Evolutionary conservation across 2,329 filamentous ascomycete species (phyloP), one percentile per base, ranked within the genome.

Genomic region (Diaporthe sp.): DNA sequence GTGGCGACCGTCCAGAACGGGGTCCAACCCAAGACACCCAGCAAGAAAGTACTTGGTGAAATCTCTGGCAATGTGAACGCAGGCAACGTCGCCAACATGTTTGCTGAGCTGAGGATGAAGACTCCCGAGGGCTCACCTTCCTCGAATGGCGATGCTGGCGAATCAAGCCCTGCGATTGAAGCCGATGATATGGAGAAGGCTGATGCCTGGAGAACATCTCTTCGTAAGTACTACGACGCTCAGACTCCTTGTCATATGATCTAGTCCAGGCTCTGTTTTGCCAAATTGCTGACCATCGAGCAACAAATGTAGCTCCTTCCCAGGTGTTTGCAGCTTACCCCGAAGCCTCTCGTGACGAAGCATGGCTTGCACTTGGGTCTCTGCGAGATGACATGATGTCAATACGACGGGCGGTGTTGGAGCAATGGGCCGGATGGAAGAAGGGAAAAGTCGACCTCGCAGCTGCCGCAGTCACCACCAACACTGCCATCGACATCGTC

Each of bases 291-390:
- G 10, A 72, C 7, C 22, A 4, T 7, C 15, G 10, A 25, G 2
- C 12, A 2, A n/a, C 4, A 2, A 42, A 51, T 28, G 28, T 22
- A 63, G 71, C 44, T 53, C n/a, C 34, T 20, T 28, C 57, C 5
- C 71, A 72, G 34, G 71, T 72, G 10, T 63, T 72, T 63, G 57
- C 57, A 22, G 71, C 71, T 9, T 63, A 72, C 13, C 44, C 71
- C 7, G 55, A 72, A 61, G 57, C 71, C 22, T 51, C 55, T 20
- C 57, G 47, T 20, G 71, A 72, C 39, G 71, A 72, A 39, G 71
- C 71, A n/a, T 61, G 31, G 44, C 55, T 72, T 2, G 57, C 57
- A 2, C 57, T 72, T 8, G 71, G 71, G 4, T 72, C 71, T 25
- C 4, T 72, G 20, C 57, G 57, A 51, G 37, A 51, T 25, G 71